Evolutionary conservation across 2,329 filamentous ascomycete genomes (phyloP), one percentile per base, ranked within the genome.

Genomic region (Nothophoma quercina): DNA sequence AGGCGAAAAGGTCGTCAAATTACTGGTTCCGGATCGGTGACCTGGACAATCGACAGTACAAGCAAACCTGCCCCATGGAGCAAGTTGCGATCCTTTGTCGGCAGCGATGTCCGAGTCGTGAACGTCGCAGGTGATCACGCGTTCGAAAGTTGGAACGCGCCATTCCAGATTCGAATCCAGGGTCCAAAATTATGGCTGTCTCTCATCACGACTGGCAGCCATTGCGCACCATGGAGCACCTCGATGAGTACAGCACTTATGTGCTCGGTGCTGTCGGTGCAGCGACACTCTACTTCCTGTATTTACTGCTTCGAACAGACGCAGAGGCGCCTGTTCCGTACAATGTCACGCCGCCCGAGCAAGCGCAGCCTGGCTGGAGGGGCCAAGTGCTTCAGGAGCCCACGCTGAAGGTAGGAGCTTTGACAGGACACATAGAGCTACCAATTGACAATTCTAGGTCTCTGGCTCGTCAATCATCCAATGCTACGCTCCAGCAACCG

Each of bases 401-500:
- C 1, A 80, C 79, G 15, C 79, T 91, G 70, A 89, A 87, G 76
- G 81, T 83, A 44, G 64, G 16, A 52, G 12, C 16, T 16, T 19
- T 16, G 15, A 21, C 2, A 13, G 35, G 0, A 23, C 10, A 15
- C 12, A 5, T 7, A 22, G 25, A 7, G 15, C 36, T 8, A 19
- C 5, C 33, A 23, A 41, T 47, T 66, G 40, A 67, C 43, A 15
- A 4, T 3, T 10, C 3, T 53, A 85, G 81, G 72, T 84, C n/a
- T 71, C 84, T 1, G 86, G 85, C 13, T 86, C 85, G 30, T 82
- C 83, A 1, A 83, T 86, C 7, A 87, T 96, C 55, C 89, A 91
- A 76, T 96, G 91, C 77, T 95, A 95, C 73, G 89, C 89, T 34
- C 95, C 95, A 1, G 93, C 93, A 1, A 97, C 92, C 19, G 95